phyloP scores from a whole-genome alignment of 192 early-diverging fungal genomes.

The Geosiphon pyriformis region DNA sequence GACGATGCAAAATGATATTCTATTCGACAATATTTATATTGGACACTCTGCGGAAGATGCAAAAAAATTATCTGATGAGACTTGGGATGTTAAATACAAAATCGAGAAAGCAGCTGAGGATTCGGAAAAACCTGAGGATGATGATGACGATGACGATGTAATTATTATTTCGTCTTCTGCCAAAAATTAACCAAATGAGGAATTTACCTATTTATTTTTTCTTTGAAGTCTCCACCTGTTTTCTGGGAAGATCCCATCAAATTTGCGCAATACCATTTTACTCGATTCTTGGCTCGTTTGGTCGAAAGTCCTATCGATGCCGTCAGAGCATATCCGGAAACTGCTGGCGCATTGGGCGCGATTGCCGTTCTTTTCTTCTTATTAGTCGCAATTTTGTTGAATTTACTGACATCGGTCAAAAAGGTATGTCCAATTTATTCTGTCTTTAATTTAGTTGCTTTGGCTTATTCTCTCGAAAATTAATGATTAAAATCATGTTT shows the following conservation, averaged over 20 bases:
- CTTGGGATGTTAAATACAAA: conserved; percentile 71
- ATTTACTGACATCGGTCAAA: conserved; percentile 28
- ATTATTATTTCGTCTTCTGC: neutral
- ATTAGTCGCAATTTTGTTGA: conserved; percentile 32
- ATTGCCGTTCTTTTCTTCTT: conserved; percentile 26
- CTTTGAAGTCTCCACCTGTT: neutral
- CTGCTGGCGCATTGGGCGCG: conserved; percentile 30
- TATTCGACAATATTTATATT: conserved; percentile 90
- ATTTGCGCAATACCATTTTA: conserved; percentile 26
- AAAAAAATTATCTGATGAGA: conserved; percentile 64
- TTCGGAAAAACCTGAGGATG: conserved; percentile 28
- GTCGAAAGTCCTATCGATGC: conserved; percentile 38
- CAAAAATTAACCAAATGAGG: neutral
- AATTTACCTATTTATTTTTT: neutral
- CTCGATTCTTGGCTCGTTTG: conserved; percentile 31
- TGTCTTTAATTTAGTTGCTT: neutral
- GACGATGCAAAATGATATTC: conserved; percentile 85
- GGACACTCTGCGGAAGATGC: conserved; percentile 68
- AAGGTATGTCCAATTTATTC: conserved; percentile 9
- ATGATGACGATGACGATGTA: neutral
- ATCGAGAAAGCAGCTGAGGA: conserved; percentile 61
- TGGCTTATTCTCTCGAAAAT: neutral
- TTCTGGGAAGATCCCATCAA: conserved; percentile 37
- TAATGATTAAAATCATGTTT: neutral
- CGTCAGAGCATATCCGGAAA: conserved; percentile 32